Evolutionary conservation across 1,284 basidiomycete genomes (phyloP).

Genomic region (Lentinula novae-zelandiae): DNA sequence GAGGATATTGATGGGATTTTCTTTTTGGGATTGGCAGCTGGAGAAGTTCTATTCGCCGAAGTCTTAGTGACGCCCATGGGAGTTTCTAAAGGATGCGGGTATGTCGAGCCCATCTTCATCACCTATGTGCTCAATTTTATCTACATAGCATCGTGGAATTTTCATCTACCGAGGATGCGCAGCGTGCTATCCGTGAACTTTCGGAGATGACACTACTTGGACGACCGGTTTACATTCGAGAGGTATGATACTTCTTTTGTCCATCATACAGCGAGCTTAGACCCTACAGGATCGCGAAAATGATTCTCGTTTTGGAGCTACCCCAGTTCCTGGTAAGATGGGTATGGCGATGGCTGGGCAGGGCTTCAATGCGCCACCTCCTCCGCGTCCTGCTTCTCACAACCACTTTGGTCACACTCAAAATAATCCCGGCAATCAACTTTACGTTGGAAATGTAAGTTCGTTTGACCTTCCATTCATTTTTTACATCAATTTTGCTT

Average conservation of each 20-base stretch:
- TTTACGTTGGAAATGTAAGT: constrained; percentile 89
- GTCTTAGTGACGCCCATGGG: constrained; percentile 95
- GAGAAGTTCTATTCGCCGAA: constrained; percentile 98
- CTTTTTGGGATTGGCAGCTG: constrained; percentile 87
- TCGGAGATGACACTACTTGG: constrained; percentile 88
- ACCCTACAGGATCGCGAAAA: constrained; percentile 85
- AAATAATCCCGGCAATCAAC: constrained; percentile 79
- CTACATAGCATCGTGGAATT: constrained; percentile 85
- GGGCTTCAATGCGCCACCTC: constrained; percentile 68
- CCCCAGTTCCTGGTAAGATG: constrained; percentile 84
- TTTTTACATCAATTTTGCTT: constrained; percentile 38
- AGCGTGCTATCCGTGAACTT: constrained; percentile 81
- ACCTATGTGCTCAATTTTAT: not conserved
- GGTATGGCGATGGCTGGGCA: constrained; percentile 87
- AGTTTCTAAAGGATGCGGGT: constrained; percentile 98
- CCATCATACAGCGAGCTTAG: constrained; percentile 3
- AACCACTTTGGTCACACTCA: constrained; percentile 55
- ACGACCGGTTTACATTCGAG: constrained; percentile 92
- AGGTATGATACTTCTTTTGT: constrained; percentile 49
- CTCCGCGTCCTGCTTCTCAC: constrained; percentile 70
- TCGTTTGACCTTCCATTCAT: constrained; percentile 9
- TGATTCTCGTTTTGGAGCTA: constrained; percentile 90
- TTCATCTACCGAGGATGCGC: constrained; percentile 78
- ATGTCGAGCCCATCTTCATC: constrained; percentile 32
- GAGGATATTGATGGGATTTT: constrained; percentile 80